A percentile compares a stretch with the other conserved stretches of the same genome.
These are phyloP conservation scores for Nicotiana paniculata DNA, from an alignment of 257 asterid genomes.

Conservation along the genomic window DNA sequence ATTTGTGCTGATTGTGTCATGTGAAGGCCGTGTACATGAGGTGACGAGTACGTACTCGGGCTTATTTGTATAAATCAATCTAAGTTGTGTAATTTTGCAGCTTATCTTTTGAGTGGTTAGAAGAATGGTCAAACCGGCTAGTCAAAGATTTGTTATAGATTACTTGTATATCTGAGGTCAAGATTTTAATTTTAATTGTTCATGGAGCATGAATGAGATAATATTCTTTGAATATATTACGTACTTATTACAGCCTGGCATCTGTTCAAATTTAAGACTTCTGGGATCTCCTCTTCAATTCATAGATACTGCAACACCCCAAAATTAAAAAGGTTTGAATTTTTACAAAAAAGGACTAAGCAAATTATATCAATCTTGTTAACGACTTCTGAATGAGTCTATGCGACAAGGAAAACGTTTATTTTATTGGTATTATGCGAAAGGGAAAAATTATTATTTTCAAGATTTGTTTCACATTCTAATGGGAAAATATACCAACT, in stretches of 20 bases:
- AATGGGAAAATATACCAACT: too few species aligned
- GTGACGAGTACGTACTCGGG: too few species aligned
- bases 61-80: too few species aligned
- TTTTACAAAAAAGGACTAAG: not conserved
- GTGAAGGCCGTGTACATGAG: too few species aligned
- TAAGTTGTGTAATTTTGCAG: too few species aligned
- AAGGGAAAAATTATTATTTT: too few species aligned
- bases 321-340: not conserved
- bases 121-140: too few species aligned
- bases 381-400: not conserved
- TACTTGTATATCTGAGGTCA: not conserved
- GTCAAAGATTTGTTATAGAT: not conserved
- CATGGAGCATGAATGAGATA: not conserved
- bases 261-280: not conserved
- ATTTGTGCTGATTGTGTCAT: too few species aligned
- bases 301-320: not conserved
- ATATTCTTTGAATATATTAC: not conserved
- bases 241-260: not conserved
- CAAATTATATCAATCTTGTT: not conserved
- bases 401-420: not conserved
- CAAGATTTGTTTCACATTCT: too few species aligned
- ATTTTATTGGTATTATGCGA: too few species aligned
- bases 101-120: too few species aligned
- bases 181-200: not conserved
- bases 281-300: not conserved